Evolutionary conservation across 805 yeast species (phyloP).

Genomic region (Ogataea methylovora): DNA sequence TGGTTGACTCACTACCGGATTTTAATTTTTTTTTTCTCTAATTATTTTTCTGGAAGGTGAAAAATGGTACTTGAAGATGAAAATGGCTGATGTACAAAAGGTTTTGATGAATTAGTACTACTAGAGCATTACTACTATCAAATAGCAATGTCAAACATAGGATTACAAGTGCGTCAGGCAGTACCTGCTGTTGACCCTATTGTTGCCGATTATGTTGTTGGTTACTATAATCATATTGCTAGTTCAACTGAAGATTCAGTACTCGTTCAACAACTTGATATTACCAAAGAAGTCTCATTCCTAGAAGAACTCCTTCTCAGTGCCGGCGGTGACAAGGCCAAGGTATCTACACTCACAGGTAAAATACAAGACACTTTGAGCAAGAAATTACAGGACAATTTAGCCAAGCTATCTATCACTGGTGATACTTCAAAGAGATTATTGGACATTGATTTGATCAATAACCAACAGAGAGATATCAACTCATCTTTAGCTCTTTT

Average conservation of each 20-base stretch:
- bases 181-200: slow-evolving; percentile 81
- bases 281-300: slow-evolving; percentile 61
- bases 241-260: slow-evolving; percentile 74
- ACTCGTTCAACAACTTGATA: slow-evolving; percentile 62
- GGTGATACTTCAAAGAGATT: slow-evolving; percentile 88
- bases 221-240: slow-evolving; percentile 81
- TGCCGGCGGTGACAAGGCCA: slow-evolving; percentile 72
- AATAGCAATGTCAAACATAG: slow-evolving; percentile 24
- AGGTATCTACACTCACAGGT: slow-evolving; percentile 42
- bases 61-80: no score
- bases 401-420: slow-evolving; percentile 67
- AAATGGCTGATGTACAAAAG: no score
- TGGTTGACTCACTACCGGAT: no score
- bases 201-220: slow-evolving; percentile 85
- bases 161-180: slow-evolving; percentile 69
- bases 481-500: slow-evolving; percentile 70
- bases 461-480: slow-evolving; percentile 63
- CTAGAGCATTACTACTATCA: no score
- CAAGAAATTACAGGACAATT: slow-evolving; percentile 53
- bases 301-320: slow-evolving; percentile 56
- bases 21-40: no score
- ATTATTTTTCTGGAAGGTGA: no score
- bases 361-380: slow-evolving; percentile 41
- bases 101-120: no score
- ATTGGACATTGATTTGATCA: slow-evolving; percentile 66